phyloP scores from a whole-genome alignment of 129 eudicot genomes.

The Heracleum sosnowskyi region DNA sequence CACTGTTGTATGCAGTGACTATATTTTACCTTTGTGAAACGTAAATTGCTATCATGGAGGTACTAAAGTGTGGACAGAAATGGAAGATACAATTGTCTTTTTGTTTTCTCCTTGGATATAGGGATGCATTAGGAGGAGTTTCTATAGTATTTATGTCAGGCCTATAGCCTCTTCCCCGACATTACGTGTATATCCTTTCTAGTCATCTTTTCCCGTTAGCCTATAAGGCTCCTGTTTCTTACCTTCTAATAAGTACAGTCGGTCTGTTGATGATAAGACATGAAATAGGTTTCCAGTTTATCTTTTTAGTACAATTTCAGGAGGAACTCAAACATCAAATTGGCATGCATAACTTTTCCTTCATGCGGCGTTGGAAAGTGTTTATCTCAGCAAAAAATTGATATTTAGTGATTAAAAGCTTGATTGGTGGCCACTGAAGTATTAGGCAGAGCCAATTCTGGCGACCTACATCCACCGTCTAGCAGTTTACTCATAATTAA shows the following conservation, averaged over 20 bases:
- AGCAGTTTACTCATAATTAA: not conserved
- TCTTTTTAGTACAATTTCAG: not conserved
- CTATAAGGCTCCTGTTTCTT: not conserved
- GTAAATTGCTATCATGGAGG: not conserved
- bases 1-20: constrained; percentile 10
- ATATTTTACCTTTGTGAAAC: not conserved
- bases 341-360: not conserved
- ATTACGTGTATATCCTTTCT: not conserved
- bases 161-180: not conserved
- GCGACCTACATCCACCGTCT: no score
- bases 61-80: not conserved
- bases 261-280: not conserved
- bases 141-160: not conserved
- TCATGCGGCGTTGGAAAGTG: no score
- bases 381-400: no score
- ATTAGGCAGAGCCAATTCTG: no score
- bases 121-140: not conserved
- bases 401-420: no score
- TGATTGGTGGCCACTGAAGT: no score
- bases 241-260: not conserved
- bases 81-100: not conserved
- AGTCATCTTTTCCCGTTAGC: not conserved
- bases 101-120: not conserved
- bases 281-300: not conserved
- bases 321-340: not conserved